These are phyloP conservation scores for Boletus vermiculosoides DNA, from an alignment of 768 basidiomycete genomes.

Conservation along the genomic window DNA sequence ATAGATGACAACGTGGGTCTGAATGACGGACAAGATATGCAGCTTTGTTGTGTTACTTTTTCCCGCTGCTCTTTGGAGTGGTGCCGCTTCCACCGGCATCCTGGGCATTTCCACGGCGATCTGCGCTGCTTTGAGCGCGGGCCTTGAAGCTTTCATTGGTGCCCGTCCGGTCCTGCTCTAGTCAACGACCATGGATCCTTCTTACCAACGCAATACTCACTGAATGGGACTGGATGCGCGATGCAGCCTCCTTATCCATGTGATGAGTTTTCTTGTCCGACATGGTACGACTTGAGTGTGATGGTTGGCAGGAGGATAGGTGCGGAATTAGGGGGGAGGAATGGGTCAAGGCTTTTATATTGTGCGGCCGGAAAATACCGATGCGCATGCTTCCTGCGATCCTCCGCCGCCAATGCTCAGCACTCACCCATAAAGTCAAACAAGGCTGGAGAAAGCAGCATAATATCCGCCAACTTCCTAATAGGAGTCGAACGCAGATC, in stretches of 20 bases:
- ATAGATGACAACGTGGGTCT: not conserved
- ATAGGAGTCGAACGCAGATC: not conserved
- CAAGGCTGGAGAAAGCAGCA: not conserved
- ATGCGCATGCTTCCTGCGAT: not conserved
- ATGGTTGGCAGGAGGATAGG: not conserved
- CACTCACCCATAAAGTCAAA: not conserved
- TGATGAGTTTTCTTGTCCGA: not conserved
- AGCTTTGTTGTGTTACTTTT: not conserved
- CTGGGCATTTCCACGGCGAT: not conserved
- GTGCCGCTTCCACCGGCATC: not conserved
- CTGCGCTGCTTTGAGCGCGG: not conserved
- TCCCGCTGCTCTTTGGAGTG: not conserved
- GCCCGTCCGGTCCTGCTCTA: not conserved
- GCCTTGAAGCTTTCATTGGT: not conserved
- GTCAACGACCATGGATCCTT: not conserved
- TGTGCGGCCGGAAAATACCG: not conserved
- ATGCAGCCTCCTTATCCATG: not conserved
- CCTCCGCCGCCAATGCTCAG: not conserved
- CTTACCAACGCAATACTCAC: not conserved
- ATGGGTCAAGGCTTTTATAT: not conserved
- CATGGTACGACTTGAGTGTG: not conserved
- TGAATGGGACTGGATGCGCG: not conserved
- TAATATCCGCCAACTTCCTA: not conserved
- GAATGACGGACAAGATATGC: not conserved
- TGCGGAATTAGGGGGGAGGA: not conserved